Evolutionary conservation across 345 rosid genomes (phyloP).

Genomic region (Aquilaria sinensis): DNA sequence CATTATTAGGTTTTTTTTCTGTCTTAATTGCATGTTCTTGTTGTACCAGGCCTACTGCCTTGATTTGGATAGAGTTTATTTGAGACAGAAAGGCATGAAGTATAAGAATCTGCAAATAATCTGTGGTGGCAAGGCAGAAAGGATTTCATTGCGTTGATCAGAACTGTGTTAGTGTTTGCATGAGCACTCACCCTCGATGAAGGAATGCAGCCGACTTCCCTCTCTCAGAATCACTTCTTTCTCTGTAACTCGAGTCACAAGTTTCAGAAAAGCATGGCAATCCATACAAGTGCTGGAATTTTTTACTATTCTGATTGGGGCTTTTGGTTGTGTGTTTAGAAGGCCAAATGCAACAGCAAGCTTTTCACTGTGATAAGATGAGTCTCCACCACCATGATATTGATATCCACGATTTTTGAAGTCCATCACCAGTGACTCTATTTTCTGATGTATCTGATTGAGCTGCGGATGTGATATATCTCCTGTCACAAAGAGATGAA

Average conservation of each 20-base stretch:
- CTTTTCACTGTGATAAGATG: slow-evolving; percentile 29
- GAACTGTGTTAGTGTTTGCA: slow-evolving; percentile 4
- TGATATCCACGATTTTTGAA: slow-evolving; percentile 15
- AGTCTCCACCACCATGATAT: slow-evolving; percentile 14
- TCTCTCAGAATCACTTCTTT: slow-evolving; percentile 28
- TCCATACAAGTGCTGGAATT: slow-evolving; percentile 26
- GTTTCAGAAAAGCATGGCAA: slow-evolving; percentile 25
- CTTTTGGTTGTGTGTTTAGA: slow-evolving; percentile 16
- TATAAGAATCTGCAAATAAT: not conserved
- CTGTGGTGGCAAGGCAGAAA: no score
- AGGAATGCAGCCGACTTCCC: slow-evolving; percentile 24
- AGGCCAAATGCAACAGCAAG: slow-evolving; percentile 26
- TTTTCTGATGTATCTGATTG: slow-evolving; percentile 18
- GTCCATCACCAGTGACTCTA: slow-evolving; percentile 16
- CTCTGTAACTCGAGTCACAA: slow-evolving; percentile 19
- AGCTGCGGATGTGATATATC: slow-evolving; percentile 15
- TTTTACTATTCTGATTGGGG: slow-evolving; percentile 20
- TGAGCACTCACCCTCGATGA: slow-evolving; percentile 27
- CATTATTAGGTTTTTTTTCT: slow-evolving; percentile 3
- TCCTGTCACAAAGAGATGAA: slow-evolving; percentile 24
- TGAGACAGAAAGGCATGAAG: no score
- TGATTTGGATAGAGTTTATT: slow-evolving; percentile 21
- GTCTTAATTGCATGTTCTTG: slow-evolving; percentile 14
- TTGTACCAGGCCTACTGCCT: slow-evolving; percentile 26
- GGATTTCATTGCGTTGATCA: no score